A percentile compares a stretch with the other conserved stretches of the same genome.
phyloP scores from a whole-genome alignment of 1,284 basidiomycete genomes.

The Tilletia horrida region DNA sequence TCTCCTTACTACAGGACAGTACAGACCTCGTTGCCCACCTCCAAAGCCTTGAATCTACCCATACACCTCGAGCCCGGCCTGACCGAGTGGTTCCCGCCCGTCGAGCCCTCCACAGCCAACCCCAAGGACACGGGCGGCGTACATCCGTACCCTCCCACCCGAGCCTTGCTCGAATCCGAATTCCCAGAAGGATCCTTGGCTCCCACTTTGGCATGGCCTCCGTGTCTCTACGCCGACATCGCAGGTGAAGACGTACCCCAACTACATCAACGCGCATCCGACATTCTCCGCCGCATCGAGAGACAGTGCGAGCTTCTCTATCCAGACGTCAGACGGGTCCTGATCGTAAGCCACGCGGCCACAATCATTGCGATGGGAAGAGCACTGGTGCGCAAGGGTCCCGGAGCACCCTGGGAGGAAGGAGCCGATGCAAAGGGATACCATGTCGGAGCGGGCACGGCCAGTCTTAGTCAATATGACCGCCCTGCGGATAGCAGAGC shows the following conservation, averaged over 20 bases:
- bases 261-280: slow-evolving; percentile 65
- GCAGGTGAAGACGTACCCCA: slow-evolving; percentile 68
- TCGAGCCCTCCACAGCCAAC: slow-evolving; percentile 59
- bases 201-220: slow-evolving; percentile 56
- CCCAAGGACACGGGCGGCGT: slow-evolving; percentile 42
- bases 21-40: slow-evolving; percentile 69
- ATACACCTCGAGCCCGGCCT: slow-evolving; percentile 75
- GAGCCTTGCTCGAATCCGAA: slow-evolving; percentile 68
- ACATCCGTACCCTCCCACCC: slow-evolving; percentile 34
- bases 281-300: slow-evolving; percentile 58
- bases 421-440: slow-evolving; percentile 51
- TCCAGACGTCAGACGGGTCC: slow-evolving; percentile 59
- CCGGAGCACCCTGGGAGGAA: slow-evolving; percentile 44
- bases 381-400: slow-evolving; percentile 59
- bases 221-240: slow-evolving; percentile 67
- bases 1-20: slow-evolving; percentile 70
- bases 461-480: slow-evolving; percentile 42
- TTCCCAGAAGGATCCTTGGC: slow-evolving; percentile 65
- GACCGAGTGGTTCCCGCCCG: slow-evolving; percentile 80
- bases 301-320: slow-evolving; percentile 28
- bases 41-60: slow-evolving; percentile 65
- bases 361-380: slow-evolving; percentile 69
- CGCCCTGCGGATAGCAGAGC: slow-evolving; percentile 2
- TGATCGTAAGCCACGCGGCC: slow-evolving; percentile 76
- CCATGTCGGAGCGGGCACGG: slow-evolving; percentile 43